Base-by-base conservation (phyloP, 2,329 filamentous ascomycete genomes). In the Metarhizium anisopliae region DNA sequence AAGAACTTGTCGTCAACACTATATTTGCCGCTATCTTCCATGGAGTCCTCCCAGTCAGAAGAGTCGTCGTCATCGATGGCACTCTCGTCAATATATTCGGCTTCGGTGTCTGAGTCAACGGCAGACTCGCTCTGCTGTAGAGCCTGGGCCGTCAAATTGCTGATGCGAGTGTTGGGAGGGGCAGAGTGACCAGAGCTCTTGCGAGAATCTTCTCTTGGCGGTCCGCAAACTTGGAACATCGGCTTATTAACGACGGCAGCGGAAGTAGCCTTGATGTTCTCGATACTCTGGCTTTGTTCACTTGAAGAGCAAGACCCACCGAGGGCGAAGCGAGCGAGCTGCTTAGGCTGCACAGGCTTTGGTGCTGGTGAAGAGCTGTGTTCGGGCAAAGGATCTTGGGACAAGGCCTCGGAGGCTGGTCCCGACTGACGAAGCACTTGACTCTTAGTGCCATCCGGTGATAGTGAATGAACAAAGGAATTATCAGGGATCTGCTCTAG, bases 1-100 rank as follows among this genome's bases (percentile, higher is more conserved):
- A 99, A 99, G 64, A 90, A 78, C 65, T 83, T 85, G 58, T 94
- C 87, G 59, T 94, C 89, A 53, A 91, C 80, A 67, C 89, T 95
- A 1, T 89, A 89, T 62, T 89, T 87, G 56, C 86, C 88, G 67
- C 88, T 94, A 62, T 95, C 89, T 59, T 89, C 88, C 25, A 89
- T 83, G 0, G 86, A 90, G 64, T 82, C 77, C 65, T 86, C 78
- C 76, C 82, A 81, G 55, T 83, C 82, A 51, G 72, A 82, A 57
- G 69, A 77, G 58, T 84, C 83, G 54, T 88, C 85, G 53, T 87
- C 84, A 53, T 87, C 85, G 55, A 94, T 92, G 54, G 89, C 90
- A 66, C 89, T 93, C 74, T 94, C 89, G 43, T 90, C 89, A 36
- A 90, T 79, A 58, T 88, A 86, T 61, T 86, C 86, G 1, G 74